phyloP scores from a whole-genome alignment of 2,329 filamentous ascomycete genomes.

The Biscogniauxia mediterranea region DNA sequence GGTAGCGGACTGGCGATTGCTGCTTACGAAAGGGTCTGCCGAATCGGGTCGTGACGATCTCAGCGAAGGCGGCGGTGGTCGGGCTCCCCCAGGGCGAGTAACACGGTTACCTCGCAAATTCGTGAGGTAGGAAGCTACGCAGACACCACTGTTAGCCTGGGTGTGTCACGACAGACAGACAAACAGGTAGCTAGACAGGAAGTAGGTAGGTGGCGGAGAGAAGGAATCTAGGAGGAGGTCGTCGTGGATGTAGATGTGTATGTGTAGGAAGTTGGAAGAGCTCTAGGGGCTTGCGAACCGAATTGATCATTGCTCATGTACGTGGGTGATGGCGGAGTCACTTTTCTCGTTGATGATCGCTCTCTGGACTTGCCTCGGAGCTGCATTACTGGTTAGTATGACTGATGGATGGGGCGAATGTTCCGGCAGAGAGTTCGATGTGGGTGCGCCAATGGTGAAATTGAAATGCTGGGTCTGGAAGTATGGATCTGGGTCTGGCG shows the following conservation, averaged over 20 bases:
- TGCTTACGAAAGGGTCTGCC: constrained; percentile 23
- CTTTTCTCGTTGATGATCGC: constrained; percentile 45
- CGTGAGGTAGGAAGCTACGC: constrained; percentile 65
- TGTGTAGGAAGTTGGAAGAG: constrained; percentile 12
- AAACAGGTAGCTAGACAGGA: background rate
- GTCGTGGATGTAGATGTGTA: background rate
- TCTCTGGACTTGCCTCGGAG: constrained; percentile 33
- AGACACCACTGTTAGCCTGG: background rate
- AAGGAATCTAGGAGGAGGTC: too few species aligned
- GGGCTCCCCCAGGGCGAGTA: constrained; percentile 67
- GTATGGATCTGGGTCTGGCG: background rate
- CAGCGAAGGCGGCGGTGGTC: constrained; percentile 53
- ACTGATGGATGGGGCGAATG: background rate
- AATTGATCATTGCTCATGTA: constrained; percentile 69
- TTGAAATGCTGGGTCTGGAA: too few species aligned
- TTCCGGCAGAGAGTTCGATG: background rate
- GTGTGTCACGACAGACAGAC: constrained; percentile 2
- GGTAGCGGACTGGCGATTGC: constrained; percentile 31
- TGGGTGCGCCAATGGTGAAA: background rate
- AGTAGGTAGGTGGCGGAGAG: background rate
- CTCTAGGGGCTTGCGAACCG: constrained; percentile 44
- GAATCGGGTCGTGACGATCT: constrained; percentile 30
- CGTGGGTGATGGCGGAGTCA: constrained; percentile 58
- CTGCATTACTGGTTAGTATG: constrained; percentile 16
- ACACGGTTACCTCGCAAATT: constrained; percentile 68